phyloP scores from a whole-genome alignment of 495 filamentous ascomycete species.

The Letharia columbiana region DNA sequence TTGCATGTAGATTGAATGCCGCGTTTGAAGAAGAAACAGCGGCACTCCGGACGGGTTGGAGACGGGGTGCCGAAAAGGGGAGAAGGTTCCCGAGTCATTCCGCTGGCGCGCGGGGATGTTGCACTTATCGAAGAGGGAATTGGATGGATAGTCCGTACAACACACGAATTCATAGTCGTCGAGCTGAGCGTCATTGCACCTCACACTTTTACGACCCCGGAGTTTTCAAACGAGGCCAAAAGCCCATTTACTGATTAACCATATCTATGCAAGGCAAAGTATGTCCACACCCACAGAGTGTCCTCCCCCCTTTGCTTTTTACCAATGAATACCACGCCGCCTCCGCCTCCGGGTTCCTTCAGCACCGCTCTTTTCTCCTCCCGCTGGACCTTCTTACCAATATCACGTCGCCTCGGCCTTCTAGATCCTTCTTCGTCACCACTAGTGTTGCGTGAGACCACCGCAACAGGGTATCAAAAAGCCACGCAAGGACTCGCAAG shows the following conservation, averaged over 20 bases:
- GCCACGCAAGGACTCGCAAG: neutral
- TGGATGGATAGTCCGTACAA: neutral
- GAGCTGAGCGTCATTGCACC: neutral
- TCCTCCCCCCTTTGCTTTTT: neutral
- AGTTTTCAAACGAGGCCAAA: neutral
- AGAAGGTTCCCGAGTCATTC: no score
- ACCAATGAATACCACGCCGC: neutral
- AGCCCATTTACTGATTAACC: neutral
- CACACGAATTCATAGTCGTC: neutral
- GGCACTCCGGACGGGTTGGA: no score
- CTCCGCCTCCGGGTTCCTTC: neutral
- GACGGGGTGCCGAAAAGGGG: no score
- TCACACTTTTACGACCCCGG: neutral
- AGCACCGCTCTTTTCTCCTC: neutral
- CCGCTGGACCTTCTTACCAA: neutral
- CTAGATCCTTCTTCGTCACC: neutral
- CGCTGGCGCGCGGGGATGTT: no score
- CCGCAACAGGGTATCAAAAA: slow-evolving; percentile 6
- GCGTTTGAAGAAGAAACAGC: no score
- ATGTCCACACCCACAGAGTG: neutral
- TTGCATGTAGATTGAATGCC: no score
- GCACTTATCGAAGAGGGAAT: no score
- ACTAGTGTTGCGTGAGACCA: neutral
- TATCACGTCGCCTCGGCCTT: neutral
- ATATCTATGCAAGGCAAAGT: neutral